Percentiles rank a stretch among this genome's conserved stretches.
phyloP scores from a whole-genome alignment of 148 eudicot species.

The Hydrangea macrophylla region DNA sequence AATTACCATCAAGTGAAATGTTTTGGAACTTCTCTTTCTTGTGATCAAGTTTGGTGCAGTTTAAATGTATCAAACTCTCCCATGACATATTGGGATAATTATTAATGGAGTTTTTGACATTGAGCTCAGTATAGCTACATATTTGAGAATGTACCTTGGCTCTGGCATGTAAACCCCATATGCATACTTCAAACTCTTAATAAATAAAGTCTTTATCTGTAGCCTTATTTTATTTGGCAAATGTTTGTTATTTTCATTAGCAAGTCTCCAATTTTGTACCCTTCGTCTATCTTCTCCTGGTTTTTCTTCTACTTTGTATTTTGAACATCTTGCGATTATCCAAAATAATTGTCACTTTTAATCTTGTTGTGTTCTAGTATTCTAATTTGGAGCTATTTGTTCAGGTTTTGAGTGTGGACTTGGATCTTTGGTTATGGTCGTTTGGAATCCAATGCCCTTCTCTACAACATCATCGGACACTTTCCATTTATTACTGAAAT shows the following conservation, averaged over 20 bases:
- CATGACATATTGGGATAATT: background rate
- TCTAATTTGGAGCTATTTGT: conserved; percentile 10
- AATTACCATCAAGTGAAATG: background rate
- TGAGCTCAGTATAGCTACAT: no score
- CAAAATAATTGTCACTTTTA: background rate
- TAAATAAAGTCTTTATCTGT: no score
- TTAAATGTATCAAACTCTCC: background rate
- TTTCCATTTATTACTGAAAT: conserved; percentile 65
- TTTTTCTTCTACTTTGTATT: background rate
- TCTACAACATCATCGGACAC: conserved; percentile 73
- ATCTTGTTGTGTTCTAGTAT: background rate
- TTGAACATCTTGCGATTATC: background rate
- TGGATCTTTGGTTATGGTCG: conserved; percentile 95
- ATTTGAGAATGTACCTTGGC: background rate
- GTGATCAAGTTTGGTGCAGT: background rate
- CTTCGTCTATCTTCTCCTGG: background rate
- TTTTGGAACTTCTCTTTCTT: background rate
- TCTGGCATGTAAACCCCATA: background rate
- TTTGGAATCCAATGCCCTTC: conserved; percentile 58
- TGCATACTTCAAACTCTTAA: no score
- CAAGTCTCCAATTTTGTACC: background rate
- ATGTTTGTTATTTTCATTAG: background rate
- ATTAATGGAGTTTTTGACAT: no score
- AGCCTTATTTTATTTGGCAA: background rate
- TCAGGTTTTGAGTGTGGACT: conserved; percentile 78